Evolutionary conservation across 495 filamentous ascomycete species (phyloP), one percentile per base, ranked within the genome.

Genomic region (Penicillium paxilli): DNA sequence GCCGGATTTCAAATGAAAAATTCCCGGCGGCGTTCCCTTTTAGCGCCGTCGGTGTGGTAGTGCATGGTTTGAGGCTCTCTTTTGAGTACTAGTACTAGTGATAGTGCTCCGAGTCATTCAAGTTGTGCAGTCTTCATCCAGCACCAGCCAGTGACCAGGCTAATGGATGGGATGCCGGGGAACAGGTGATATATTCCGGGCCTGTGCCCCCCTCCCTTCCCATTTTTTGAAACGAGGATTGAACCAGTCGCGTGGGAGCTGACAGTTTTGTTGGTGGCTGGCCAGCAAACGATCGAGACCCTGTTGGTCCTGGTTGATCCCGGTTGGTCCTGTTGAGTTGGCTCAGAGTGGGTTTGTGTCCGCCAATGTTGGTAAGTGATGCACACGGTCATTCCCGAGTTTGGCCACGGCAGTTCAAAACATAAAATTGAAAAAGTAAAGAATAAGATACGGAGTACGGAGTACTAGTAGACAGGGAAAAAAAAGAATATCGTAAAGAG

Each of bases 221-320:
- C 44, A 44, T 38, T 23, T 47, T 38, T 37, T 30, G 42, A 49
- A 46, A 46, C 38, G 28, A 55, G 47, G 28, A n/a, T 21, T 40
- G 16, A 22, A 38, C 50, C 37, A 49, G 32, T 19, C 53, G 40
- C 42, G 50, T 55, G 33, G 48, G 51, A 38, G 51, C 47, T 47
- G 57, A 55, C 56, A 53, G 41, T 19, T 14, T 17, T n/a, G n/a
- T 44, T 26, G 46, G 60, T 60, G 57, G 60, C 53, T 55, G 53
- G 51, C 23, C 47, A 58, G 28, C 48, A 49, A 57, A 47, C 41
- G 45, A 59, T 59, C 62, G 53, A 62, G 51, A 35, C 62, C 62
- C 38, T 44, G 35, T 16, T 38, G 35, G 12, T 16, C 16, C 35
- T 38, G 8, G n/a, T n/a, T n/a, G n/a, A n/a, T n/a, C n/a, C n/a